Evolutionary conservation across 352 stramenopile species (phyloP).

Genomic region (Phytophthora pluvialis): DNA sequence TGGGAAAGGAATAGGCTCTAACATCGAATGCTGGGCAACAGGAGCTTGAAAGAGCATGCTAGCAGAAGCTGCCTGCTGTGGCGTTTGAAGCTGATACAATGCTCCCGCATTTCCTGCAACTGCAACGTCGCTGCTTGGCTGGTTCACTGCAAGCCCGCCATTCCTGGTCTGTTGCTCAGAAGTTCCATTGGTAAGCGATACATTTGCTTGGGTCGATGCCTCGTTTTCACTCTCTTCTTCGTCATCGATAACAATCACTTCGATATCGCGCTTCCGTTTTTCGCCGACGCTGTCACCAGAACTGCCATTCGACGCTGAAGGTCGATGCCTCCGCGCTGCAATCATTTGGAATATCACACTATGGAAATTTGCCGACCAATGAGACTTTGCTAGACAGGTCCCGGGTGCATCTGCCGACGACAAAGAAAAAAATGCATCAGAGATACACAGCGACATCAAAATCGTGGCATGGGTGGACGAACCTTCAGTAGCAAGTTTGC

Average conservation of each 20-base stretch:
- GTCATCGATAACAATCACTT: conserved; percentile 71
- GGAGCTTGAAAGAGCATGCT: not conserved
- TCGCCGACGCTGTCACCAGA: conserved; percentile 9
- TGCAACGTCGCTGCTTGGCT: conserved; percentile 6
- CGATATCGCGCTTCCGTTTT: conserved; percentile 64
- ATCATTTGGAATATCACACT: conserved; percentile 48
- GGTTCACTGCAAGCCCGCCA: not conserved
- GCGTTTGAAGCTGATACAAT: conserved; percentile 5
- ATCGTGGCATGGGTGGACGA: not conserved
- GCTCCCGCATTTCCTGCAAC: not conserved
- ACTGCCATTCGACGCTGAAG: not conserved
- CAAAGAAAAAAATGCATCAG: conserved; percentile 1
- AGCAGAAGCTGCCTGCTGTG: not conserved
- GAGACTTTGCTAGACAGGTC: conserved; percentile 41
- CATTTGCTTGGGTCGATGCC: not conserved
- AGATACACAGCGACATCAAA: conserved; percentile 1
- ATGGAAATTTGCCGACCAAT: conserved; percentile 58
- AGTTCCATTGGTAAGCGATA: conserved; percentile 3
- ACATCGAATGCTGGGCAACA: conserved; percentile 4
- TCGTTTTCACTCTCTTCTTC: conserved; percentile 1
- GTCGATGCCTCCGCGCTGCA: conserved; percentile 11
- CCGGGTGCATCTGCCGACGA: conserved; percentile 46
- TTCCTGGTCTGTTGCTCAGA: not conserved
- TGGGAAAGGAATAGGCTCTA: conserved; percentile 37
- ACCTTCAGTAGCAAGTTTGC: conserved; percentile 55